Evolutionary conservation across 1,139 yeast species (phyloP).

Genomic region (Arxiozyma bovina): DNA sequence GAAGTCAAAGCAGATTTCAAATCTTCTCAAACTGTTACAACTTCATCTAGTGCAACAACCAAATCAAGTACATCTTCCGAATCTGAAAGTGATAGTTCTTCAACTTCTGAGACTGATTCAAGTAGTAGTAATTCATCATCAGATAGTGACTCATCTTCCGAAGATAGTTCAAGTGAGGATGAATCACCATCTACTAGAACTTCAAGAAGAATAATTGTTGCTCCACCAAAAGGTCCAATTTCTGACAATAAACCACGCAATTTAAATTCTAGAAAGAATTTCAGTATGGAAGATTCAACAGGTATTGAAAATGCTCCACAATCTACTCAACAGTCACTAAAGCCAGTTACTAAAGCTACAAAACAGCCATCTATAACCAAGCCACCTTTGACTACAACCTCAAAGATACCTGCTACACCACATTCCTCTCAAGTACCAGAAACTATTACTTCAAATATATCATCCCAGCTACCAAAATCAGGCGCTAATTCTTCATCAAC

Average conservation of each 20-base stretch:
- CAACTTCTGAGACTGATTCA: conserved; percentile 3
- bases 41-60: neutral
- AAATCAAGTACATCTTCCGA: neutral
- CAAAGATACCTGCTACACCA: neutral
- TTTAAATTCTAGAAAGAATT: neutral
- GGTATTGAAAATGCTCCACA: conserved; percentile 12
- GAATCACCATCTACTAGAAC: conserved; percentile 11
- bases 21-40: neutral
- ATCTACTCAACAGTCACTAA: conserved; percentile 11
- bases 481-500: neutral
- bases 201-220: conserved; percentile 11
- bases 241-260: conserved; percentile 9
- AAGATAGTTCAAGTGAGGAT: conserved; percentile 16
- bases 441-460: neutral
- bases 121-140: conserved; percentile 6
- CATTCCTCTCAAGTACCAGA: neutral
- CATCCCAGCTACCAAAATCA: conserved; percentile 2
- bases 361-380: neutral
- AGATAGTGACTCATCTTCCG: conserved; percentile 8
- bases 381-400: neutral
- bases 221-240: conserved; percentile 11
- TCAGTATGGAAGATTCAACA: neutral
- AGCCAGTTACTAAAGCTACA: neutral
- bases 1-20: neutral
- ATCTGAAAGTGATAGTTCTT: neutral